Conservation (phyloP, 352 stramenopile species). For the Hyaloperonospora arabidopsidis region DNA sequence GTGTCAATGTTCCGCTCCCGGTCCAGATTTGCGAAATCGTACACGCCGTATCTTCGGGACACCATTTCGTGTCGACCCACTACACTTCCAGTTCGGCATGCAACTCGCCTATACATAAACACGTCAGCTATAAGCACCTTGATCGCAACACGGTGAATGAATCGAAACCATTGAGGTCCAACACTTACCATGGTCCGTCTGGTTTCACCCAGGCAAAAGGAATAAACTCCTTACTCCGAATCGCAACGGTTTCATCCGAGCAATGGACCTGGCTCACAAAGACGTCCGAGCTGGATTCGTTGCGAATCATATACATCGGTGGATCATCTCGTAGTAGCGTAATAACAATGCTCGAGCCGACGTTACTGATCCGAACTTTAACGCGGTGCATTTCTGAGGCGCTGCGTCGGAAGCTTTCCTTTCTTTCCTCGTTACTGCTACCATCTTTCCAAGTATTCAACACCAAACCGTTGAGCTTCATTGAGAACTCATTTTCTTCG, state of each 20-base stretch:
- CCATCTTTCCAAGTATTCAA: conserved; percentile 39
- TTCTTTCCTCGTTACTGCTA: conserved; percentile 28
- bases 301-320: conserved; percentile 81
- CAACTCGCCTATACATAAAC: conserved; percentile 44
- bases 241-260: conserved; percentile 52
- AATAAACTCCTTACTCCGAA: conserved; percentile 64
- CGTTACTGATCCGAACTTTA: conserved; percentile 65
- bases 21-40: conserved; percentile 82
- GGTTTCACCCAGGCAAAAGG: conserved; percentile 79
- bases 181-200: conserved; percentile 54
- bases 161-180: neutral
- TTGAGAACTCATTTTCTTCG: conserved; percentile 80
- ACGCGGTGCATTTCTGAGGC: conserved; percentile 51
- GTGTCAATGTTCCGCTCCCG: conserved; percentile 63
- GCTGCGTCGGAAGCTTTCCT: conserved; percentile 40
- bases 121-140: neutral
- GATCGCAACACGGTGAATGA: neutral
- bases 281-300: conserved; percentile 69
- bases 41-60: conserved; percentile 58
- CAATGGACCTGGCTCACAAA: conserved; percentile 62
- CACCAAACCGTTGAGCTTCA: conserved; percentile 64
- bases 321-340: conserved; percentile 69
- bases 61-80: conserved; percentile 42
- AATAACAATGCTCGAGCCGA: conserved; percentile 75
- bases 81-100: conserved; percentile 49